Base-by-base conservation (phyloP, 192 early-diverging fungal genomes). In the Podila verticillata region DNA sequence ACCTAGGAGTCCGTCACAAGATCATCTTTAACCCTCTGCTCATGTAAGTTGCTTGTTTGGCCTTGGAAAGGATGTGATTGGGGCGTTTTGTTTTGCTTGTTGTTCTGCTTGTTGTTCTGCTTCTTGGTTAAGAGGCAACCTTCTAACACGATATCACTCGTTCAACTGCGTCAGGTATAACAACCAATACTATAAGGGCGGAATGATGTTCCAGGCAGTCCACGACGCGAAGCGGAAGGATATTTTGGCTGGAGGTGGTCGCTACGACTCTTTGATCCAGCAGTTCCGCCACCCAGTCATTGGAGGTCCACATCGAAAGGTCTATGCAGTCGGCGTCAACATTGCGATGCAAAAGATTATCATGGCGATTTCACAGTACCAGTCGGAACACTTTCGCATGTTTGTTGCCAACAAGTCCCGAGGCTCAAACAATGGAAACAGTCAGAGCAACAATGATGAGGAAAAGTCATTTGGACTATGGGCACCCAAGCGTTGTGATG, bases 321-420 rank as follows among this genome's bases (percentile, higher is more conserved):
- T 88, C 1, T 82, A 74, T 24, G 93, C 90, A 30, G 89, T 95
- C 51, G 96, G 96, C 12, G 92, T 93, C 47, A 94, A 95, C 78
- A 93, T 96, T 75, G 92, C 92, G 47, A 80, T 93, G 58, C 91
- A 92, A 75, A 89, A 91, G 73, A 84, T 93, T 30, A 87, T 93
- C 32, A 82, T 80, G 17, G 87, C 89, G 36, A 87, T 93, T 49
- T 91, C 88, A 31, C 73, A 84, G 56, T 90, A 93, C 70, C 88
- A 93, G 63, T 59, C 81, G 30, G 68, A 82, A 72, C 57, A 86
- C 82, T 71, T 82, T 83, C 69, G 83, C 69, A 49, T 66, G 74
- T 63, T 92, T 84, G 83, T 84, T 74, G 48, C 86, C 75, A 29
- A 87, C 84, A 75, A 74, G 60, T 68, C 65, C 15, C 58, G 48